These are phyloP conservation scores for Russula compacta DNA, from an alignment of 768 basidiomycete species.

Conservation along the genomic window DNA sequence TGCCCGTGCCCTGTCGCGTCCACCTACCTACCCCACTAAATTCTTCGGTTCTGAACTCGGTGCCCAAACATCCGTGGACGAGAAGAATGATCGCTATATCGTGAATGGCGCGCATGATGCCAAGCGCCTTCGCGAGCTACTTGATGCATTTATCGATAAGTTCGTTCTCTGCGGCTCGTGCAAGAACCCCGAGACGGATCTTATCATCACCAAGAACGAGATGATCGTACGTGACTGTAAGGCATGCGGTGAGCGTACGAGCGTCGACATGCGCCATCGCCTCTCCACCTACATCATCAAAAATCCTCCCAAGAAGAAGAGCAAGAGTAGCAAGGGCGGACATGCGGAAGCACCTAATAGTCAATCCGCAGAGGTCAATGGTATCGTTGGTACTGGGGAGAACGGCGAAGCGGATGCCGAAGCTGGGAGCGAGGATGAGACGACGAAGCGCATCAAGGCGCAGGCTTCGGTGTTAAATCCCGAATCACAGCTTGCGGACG, in stretches of 20 bases:
- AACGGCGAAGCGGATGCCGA: slow-evolving; percentile 34
- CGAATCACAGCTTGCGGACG: slow-evolving; percentile 50
- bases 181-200: slow-evolving; percentile 99
- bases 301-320: slow-evolving; percentile 88
- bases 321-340: slow-evolving; percentile 57
- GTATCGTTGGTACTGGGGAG: slow-evolving; percentile 32
- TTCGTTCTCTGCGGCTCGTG: slow-evolving; percentile 95
- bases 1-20: slow-evolving; percentile 88
- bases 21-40: slow-evolving; percentile 95
- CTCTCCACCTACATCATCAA: slow-evolving; percentile 93
- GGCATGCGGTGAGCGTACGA: slow-evolving; percentile 90
- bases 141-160: slow-evolving; percentile 96
- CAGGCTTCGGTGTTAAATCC: slow-evolving; percentile 71
- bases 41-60: slow-evolving; percentile 99
- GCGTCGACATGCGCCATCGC: slow-evolving; percentile 94
- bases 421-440: slow-evolving; percentile 68
- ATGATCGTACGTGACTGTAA: slow-evolving; percentile 95
- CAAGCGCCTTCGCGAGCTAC: slow-evolving; percentile 83
- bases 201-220: slow-evolving; percentile 82
- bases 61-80: slow-evolving; percentile 93
- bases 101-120: slow-evolving; percentile 97
- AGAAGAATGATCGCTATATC: slow-evolving; percentile 96
- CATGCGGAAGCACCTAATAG: slow-evolving; percentile 39
- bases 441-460: slow-evolving; percentile 86
- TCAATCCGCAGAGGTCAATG: slow-evolving; percentile 32